A percentile compares a stretch with the other conserved stretches of the same genome.
Conservation (phyloP, 164 flowering plant species). For the Kingdonia uniflora region DNA sequence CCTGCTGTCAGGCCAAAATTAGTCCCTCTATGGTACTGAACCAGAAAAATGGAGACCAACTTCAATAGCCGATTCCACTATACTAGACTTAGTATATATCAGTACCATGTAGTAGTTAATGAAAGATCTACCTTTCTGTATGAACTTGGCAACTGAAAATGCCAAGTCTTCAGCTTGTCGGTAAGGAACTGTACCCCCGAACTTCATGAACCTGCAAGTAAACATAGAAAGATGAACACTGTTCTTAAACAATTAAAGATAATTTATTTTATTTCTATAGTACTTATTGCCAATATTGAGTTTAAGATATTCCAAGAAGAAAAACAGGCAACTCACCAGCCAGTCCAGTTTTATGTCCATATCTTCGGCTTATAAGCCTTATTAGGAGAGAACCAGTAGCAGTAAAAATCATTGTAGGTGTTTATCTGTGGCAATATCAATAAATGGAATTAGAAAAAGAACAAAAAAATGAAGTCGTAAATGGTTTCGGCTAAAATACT, state of each 20-base stretch:
- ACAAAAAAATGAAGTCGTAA: background rate
- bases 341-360: slow-evolving; percentile 99
- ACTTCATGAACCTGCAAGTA: slow-evolving; percentile 72
- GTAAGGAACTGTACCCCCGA: slow-evolving; percentile 87
- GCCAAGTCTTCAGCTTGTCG: slow-evolving; percentile 98
- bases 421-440: slow-evolving; percentile 53
- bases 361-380: slow-evolving; percentile 87
- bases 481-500: too few species aligned
- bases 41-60: slow-evolving; percentile 2
- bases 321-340: slow-evolving; percentile 43
- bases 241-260: too few species aligned
- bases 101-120: slow-evolving; percentile 91
- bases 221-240: too few species aligned
- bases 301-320: too few species aligned
- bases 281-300: too few species aligned
- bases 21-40: slow-evolving; percentile 98
- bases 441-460: slow-evolving; percentile 1
- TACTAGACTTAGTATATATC: background rate
- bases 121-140: slow-evolving; percentile 90
- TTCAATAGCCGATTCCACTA: background rate
- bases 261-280: too few species aligned
- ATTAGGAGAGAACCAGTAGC: slow-evolving; percentile 94
- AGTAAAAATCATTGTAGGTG: slow-evolving; percentile 94
- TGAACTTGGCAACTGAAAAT: slow-evolving; percentile 84
- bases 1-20: slow-evolving; percentile 98